A percentile compares a stretch with the other conserved stretches of the same genome.
phyloP scores from a whole-genome alignment of 306 rosid genomes.

The Prunus davidiana region DNA sequence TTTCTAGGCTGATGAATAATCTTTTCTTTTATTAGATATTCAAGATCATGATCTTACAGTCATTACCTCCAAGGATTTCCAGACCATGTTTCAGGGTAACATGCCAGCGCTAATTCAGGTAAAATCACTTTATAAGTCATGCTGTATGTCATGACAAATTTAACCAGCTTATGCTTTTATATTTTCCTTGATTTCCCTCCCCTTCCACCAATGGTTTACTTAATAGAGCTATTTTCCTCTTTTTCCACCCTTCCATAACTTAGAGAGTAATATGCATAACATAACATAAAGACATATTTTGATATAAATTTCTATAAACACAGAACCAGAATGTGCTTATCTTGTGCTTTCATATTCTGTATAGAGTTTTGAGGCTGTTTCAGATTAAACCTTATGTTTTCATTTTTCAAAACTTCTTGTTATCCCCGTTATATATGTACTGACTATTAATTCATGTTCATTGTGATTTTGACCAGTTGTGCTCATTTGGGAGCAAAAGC shows the following conservation, averaged over 20 bases:
- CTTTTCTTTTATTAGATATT: conserved; percentile 35
- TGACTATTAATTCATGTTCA: neutral
- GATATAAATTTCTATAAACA: neutral
- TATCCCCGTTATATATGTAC: neutral
- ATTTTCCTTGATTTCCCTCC: neutral
- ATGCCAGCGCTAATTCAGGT: conserved; percentile 75
- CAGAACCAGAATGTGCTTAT: neutral
- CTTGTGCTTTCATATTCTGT: neutral
- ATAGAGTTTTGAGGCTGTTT: neutral
- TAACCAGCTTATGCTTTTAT: neutral
- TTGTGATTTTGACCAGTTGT: conserved; percentile 50
- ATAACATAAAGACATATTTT: neutral
- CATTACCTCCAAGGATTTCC: conserved; percentile 51
- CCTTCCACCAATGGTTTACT: neutral
- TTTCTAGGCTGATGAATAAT: conserved; percentile 24
- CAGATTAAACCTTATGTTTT: neutral
- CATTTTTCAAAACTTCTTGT: neutral
- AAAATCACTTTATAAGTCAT: conserved; percentile 5
- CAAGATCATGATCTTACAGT: conserved; percentile 46
- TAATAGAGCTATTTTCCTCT: neutral
- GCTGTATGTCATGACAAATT: conserved; percentile 14
- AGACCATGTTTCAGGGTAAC: conserved; percentile 52
- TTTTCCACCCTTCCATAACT: neutral
- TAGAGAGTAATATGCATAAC: neutral
- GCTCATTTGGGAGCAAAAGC: conserved; percentile 72